Conservation (phyloP, 257 asterid species). For the Solanum infundibuliforme region DNA sequence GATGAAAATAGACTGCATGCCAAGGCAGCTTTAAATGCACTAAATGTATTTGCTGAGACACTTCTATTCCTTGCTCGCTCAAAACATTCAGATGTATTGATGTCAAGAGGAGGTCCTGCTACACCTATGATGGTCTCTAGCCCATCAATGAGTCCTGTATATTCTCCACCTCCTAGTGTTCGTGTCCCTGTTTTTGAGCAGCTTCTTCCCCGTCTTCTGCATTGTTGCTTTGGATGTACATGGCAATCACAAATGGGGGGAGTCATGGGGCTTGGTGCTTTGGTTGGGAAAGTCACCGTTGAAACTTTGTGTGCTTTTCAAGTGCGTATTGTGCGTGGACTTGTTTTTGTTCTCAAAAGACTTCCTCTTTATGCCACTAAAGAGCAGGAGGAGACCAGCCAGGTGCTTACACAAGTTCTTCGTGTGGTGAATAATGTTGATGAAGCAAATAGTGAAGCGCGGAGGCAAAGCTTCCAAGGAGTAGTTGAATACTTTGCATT, state of each 20-base stretch:
- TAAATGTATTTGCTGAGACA: constrained; percentile 68
- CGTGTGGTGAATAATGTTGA: constrained; percentile 97
- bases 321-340: constrained; percentile 82
- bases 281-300: constrained; percentile 95
- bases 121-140: constrained; percentile 98
- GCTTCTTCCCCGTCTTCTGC: constrained; percentile 88
- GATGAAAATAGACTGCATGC: constrained; percentile 88
- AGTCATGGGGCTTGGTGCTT: constrained; percentile 91
- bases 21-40: constrained; percentile 81
- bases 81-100: constrained; percentile 63
- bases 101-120: constrained; percentile 86
- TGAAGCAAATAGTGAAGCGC: constrained; percentile 95
- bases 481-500: constrained; percentile 93
- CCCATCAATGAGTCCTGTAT: constrained; percentile 97
- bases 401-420: constrained; percentile 91
- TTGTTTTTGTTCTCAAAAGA: constrained; percentile 90
- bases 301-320: constrained; percentile 77
- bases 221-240: constrained; percentile 85
- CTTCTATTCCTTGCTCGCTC: constrained; percentile 88
- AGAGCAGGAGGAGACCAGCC: constrained; percentile 97
- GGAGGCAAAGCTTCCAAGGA: constrained; percentile 87
- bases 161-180: constrained; percentile 95
- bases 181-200: constrained; percentile 96
- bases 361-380: constrained; percentile 86
- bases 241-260: constrained; percentile 99